phyloP scores from a whole-genome alignment of 495 filamentous ascomycete species.

The Neurospora sp. region DNA sequence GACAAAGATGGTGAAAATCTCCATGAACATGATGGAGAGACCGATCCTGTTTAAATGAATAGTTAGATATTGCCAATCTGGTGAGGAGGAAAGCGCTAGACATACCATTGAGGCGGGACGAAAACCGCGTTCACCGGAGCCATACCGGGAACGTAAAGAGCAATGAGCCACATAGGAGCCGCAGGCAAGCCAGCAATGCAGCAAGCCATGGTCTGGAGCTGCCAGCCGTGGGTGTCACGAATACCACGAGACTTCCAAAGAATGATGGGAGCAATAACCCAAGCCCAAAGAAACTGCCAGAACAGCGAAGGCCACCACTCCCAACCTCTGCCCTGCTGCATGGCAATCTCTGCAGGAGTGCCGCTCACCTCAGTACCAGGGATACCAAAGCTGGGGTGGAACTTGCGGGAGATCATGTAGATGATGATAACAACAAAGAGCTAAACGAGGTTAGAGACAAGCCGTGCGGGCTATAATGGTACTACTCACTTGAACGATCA shows the following conservation, averaged over 20 bases:
- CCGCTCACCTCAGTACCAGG: constrained; percentile 35
- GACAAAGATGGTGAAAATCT: constrained; percentile 40
- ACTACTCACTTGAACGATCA: constrained; percentile 38
- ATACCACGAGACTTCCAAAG: constrained; percentile 38
- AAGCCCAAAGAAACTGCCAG: constrained; percentile 58
- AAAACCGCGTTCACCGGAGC: constrained; percentile 44
- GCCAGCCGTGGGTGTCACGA: constrained; percentile 57
- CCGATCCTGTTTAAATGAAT: constrained; percentile 16
- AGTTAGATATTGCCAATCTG: background rate
- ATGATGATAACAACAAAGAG: constrained; percentile 50
- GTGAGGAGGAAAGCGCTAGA: background rate
- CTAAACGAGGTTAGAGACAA: constrained; percentile 20
- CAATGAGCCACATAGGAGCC: constrained; percentile 56
- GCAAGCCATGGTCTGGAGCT: constrained; percentile 52
- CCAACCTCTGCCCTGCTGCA: constrained; percentile 42
- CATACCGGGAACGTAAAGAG: constrained; percentile 48
- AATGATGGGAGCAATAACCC: constrained; percentile 37
- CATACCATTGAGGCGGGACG: constrained; percentile 42
- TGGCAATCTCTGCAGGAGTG: constrained; percentile 36
- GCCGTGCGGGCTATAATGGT: background rate
- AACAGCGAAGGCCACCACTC: constrained; percentile 59
- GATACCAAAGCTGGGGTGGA: constrained; percentile 39
- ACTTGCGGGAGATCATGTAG: constrained; percentile 56
- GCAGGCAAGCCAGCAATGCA: constrained; percentile 52
- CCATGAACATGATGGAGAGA: constrained; percentile 31